Evolutionary conservation across 306 rosid genomes (phyloP), one percentile per base, ranked within the genome.

Genomic region (Cucurbita moschata): DNA sequence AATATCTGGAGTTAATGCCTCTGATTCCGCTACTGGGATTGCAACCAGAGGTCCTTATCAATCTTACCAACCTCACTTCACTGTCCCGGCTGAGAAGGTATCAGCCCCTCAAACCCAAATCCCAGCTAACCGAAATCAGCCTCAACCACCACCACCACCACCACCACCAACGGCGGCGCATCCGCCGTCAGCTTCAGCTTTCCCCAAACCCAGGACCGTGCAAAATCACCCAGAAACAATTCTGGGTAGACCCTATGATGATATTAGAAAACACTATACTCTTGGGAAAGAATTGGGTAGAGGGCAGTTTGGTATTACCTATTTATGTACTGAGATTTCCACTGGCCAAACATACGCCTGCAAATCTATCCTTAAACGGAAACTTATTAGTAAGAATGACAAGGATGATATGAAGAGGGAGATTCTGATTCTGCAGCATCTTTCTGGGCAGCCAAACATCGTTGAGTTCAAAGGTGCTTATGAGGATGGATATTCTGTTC

Each of bases 301-400:
- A 56, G 98, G 98, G 8, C 98, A 92, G 77, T 92, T 87, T 72
- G 98, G 98, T 53, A 82, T 92, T 35, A 92, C 96, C 3, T 90
- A 90, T 86, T 60, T 86, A 18, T 92, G 98, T 57, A 86, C 90
- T 0, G 91, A 92, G 83, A 90, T 78, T 51, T 81, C 88, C 2
- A 87, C 87, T 15, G 96, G 90, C 1, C 14, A n/a, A 2, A 71
- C 73, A 4, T 89, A 82, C 15, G 98, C 98, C 12, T 92, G 98
- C 80, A 92, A 92, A 73, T 92, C 98, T 2, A 88, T 92, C 19
- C 49, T 92, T 61, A 92, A 92, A 89, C 74, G 98, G 71, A 92
- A 90, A 51, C 89, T 92, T n/a, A 80, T 81, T 8, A 83, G 89
- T 3, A 84, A 61, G 76, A 79, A 82, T 19, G 96, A 92, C 15